Evolutionary conservation across 2,329 filamentous ascomycete species (phyloP).

Genomic region (Aureobasidium sp.): DNA sequence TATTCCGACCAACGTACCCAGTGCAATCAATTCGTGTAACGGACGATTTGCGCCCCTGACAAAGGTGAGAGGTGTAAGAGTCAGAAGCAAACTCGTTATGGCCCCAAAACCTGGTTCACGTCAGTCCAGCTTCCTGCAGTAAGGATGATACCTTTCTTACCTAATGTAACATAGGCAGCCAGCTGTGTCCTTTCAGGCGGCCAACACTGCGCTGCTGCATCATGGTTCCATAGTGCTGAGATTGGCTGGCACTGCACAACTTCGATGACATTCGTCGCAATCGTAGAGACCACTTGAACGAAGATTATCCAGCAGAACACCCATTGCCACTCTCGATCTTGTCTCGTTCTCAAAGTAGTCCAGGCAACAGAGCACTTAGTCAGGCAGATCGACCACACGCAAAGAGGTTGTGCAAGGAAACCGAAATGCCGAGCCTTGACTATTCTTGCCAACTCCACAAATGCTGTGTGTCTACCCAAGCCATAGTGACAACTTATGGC

Average conservation of each 20-base stretch:
- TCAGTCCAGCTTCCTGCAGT: neutral
- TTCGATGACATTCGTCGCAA: neutral
- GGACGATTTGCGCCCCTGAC: neutral
- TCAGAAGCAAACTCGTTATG: neutral
- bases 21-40: neutral
- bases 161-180: neutral
- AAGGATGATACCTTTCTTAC: neutral
- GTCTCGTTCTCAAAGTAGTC: neutral
- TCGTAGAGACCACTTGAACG: neutral
- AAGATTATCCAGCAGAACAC: slow-evolving; percentile 3
- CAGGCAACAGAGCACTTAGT: slow-evolving; percentile 7
- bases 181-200: neutral
- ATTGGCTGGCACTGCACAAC: slow-evolving; percentile 3
- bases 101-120: neutral
- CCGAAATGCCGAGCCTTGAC: neutral
- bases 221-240: slow-evolving; percentile 1
- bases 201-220: neutral
- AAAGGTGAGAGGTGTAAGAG: neutral
- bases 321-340: neutral
- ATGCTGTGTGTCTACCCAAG: neutral
- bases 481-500: slow-evolving; percentile 12
- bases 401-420: neutral
- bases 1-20: neutral
- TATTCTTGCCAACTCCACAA: neutral
- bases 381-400: slow-evolving; percentile 4